Evolutionary conservation across 371 early-diverging fungal species (phyloP), one percentile per base, ranked within the genome.

Genomic region (Rhizopus microsporus): DNA sequence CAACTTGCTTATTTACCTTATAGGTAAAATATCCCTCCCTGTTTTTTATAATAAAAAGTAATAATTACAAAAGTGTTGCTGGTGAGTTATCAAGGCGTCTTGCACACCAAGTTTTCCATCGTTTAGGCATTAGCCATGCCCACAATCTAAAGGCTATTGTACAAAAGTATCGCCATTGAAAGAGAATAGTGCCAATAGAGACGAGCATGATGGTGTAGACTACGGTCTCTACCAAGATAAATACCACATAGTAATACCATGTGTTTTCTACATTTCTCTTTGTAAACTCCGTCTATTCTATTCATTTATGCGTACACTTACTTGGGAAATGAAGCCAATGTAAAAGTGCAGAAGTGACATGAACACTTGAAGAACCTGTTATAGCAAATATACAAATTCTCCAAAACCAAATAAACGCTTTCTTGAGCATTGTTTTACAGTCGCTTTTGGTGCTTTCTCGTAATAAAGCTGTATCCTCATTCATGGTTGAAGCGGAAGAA

Each of bases 291-390:
- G 23, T 34, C 16, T 31, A 12, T 49, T 40, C 23, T 51, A 39
- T 15, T 34, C 7, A 12, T 46, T 34, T 29, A 17, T 44, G 40
- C 30, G 15, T 10, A 55, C 54, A 42, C 45, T 43, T 44, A 69
- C 65, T 56, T 53, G 50, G n/a, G 46, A 50, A 56, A 51, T 40
- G 49, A 16, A 62, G 23, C 13, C 42, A 44, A 23, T 40, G 62
- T 15, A 68, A 53, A 13, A 57, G 46, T 8, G 34, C 29, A 13
- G 68, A 53, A 4, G 75, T 73, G 9, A 78, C 66, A 10, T 58
- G 62, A 9, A 75, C 63, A 63, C 75, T 78, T 5, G 70, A 65
- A 13, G 78, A 78, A 3, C 78, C 78, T 3, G 70, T 69, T 5
- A 78, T 35, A 13, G 51, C 69, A 57, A 78, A 78, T 7, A 78